Evolutionary conservation across 2,329 filamentous ascomycete genomes (phyloP).

Genomic region (Verticillium nonalfalfae): DNA sequence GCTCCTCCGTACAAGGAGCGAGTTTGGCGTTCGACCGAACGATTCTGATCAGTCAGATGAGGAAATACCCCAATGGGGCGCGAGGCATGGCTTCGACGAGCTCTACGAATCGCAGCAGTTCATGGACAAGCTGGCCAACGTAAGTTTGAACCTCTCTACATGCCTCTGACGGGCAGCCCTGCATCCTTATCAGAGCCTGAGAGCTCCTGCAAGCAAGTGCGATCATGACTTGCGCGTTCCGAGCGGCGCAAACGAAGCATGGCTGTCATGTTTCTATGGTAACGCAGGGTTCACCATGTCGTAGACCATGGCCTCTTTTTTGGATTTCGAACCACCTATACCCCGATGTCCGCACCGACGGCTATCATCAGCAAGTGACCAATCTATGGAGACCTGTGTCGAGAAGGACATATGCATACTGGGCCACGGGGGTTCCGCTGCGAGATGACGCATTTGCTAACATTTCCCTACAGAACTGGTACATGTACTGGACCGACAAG

Average conservation of each 20-base stretch:
- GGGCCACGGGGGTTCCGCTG: slow-evolving; percentile 1
- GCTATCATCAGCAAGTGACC: too few relatives aligned
- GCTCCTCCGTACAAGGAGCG: slow-evolving; percentile 52
- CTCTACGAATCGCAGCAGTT: slow-evolving; percentile 90
- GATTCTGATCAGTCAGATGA: slow-evolving; percentile 36
- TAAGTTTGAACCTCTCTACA: slow-evolving; percentile 35
- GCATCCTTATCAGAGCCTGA: not conserved
- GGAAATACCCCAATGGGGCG: slow-evolving; percentile 46
- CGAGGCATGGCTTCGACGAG: slow-evolving; percentile 84
- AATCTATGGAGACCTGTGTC: not conserved
- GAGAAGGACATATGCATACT: not conserved
- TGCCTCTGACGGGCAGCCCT: not conserved
- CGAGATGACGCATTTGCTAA: not conserved
- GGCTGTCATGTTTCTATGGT: too few relatives aligned
- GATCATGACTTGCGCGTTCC: not conserved
- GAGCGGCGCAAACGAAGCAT: too few relatives aligned
- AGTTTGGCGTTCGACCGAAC: slow-evolving; percentile 38
- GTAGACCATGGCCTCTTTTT: too few relatives aligned
- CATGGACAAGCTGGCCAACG: slow-evolving; percentile 74
- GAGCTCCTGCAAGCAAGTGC: too few relatives aligned
- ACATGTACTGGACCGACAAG: slow-evolving; percentile 99
- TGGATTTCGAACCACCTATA: too few relatives aligned
- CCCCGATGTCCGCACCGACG: too few relatives aligned
- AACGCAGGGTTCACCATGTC: too few relatives aligned
- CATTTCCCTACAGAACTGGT: slow-evolving; percentile 66